phyloP scores from a whole-genome alignment of 371 early-diverging fungal genomes.

The Syncephalastrum sp. region DNA sequence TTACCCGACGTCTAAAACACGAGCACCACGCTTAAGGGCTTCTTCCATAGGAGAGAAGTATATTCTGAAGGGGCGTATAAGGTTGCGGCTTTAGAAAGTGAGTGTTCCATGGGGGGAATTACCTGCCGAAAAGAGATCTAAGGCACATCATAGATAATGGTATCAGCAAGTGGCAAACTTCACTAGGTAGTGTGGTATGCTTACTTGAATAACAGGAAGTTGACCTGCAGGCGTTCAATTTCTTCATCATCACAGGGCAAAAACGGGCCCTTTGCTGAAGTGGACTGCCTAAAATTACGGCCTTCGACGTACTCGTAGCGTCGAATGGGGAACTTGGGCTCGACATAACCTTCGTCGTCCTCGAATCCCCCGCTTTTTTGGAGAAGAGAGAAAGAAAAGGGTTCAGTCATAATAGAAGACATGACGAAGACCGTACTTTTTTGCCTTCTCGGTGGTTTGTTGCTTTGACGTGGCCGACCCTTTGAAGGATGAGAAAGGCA shows the following conservation, averaged over 20 bases:
- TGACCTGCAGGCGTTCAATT: constrained; percentile 38
- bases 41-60: constrained; percentile 26
- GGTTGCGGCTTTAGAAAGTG: not conserved
- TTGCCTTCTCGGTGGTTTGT: no score
- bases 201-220: constrained; percentile 31
- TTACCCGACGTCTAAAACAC: constrained; percentile 29
- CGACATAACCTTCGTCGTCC: constrained; percentile 12
- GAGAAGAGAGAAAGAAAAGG: no score
- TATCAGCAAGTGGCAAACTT: not conserved
- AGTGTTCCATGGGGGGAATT: not conserved
- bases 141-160: not conserved
- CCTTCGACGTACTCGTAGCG: constrained; percentile 36
- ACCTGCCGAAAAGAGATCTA: constrained; percentile 8
- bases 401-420: no score
- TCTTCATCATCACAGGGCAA: constrained; percentile 51
- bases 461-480: no score
- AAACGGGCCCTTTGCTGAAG: constrained; percentile 19
- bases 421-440: no score
- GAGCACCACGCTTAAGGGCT: constrained; percentile 20
- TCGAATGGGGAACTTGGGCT: constrained; percentile 35
- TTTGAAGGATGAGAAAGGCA: no score
- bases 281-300: constrained; percentile 24
- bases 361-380: not conserved
- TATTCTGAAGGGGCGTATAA: not conserved
- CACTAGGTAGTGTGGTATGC: not conserved